phyloP scores from a whole-genome alignment of 495 filamentous ascomycete species.

The Talaromyces liani region DNA sequence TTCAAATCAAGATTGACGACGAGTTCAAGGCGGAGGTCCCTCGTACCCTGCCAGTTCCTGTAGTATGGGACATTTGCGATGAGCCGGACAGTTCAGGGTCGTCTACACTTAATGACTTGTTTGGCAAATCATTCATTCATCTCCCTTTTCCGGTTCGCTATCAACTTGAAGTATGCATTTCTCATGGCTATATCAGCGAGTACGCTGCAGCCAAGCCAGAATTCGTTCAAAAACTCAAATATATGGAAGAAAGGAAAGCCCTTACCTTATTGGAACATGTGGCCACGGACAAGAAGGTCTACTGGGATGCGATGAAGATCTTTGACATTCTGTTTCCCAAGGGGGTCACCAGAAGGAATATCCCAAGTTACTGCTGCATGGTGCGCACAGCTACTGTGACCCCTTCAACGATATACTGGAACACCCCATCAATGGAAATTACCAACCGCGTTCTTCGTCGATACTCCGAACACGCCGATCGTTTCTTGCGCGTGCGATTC shows the following conservation, averaged over 20 bases:
- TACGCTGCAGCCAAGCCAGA: slow-evolving; percentile 51
- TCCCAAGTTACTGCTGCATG: slow-evolving; percentile 66
- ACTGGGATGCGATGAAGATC: slow-evolving; percentile 67
- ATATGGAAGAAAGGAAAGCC: slow-evolving; percentile 40
- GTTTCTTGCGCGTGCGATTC: slow-evolving; percentile 88
- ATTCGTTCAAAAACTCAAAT: slow-evolving; percentile 50
- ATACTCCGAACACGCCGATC: slow-evolving; percentile 59
- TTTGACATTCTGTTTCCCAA: slow-evolving; percentile 47
- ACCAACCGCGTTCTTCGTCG: slow-evolving; percentile 81
- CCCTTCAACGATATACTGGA: slow-evolving; percentile 73
- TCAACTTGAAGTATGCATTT: slow-evolving; percentile 88
- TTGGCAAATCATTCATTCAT: slow-evolving; percentile 27
- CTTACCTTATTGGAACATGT: slow-evolving; percentile 55
- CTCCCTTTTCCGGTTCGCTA: slow-evolving; percentile 74
- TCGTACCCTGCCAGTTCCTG: slow-evolving; percentile 17
- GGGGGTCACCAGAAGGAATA: slow-evolving; percentile 40
- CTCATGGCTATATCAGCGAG: slow-evolving; percentile 71
- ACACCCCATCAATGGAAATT: slow-evolving; percentile 69
- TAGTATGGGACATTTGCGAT: slow-evolving; percentile 56
- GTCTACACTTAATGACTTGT: slow-evolving; percentile 25
- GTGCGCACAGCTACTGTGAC: slow-evolving; percentile 72
- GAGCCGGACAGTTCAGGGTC: slow-evolving; percentile 16
- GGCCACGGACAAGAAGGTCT: slow-evolving; percentile 47
- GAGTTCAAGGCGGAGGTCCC: slow-evolving; percentile 20
- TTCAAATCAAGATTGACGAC: slow-evolving; percentile 33